Conservation (phyloP, 768 basidiomycete species). For the Cantharellus cinnabarinus region DNA sequence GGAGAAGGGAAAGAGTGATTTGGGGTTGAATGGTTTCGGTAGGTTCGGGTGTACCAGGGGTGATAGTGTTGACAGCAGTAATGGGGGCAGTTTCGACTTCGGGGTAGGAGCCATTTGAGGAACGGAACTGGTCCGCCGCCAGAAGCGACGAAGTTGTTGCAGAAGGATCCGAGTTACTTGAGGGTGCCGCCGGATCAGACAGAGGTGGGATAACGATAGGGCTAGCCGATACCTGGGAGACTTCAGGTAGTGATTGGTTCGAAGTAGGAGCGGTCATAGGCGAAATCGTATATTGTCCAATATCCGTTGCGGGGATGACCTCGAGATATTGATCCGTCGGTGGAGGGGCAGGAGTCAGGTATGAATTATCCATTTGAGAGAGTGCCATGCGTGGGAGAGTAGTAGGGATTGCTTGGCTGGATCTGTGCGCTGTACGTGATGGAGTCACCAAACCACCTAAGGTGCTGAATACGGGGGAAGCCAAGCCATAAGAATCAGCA, state of each 20-base stretch:
- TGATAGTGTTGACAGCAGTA: slow-evolving; percentile 1
- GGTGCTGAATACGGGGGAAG: too few relatives aligned
- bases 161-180: too few relatives aligned
- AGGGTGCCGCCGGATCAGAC: not conserved
- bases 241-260: not conserved
- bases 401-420: not conserved
- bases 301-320: too few relatives aligned
- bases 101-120: not conserved
- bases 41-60: not conserved
- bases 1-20: slow-evolving; percentile 8
- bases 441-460: too few relatives aligned
- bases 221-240: not conserved
- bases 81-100: not conserved
- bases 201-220: not conserved
- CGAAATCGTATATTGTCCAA: too few relatives aligned
- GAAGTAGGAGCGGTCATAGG: too few relatives aligned
- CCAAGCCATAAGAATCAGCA: too few relatives aligned
- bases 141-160: too few relatives aligned
- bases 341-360: too few relatives aligned
- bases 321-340: too few relatives aligned
- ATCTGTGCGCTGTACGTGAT: too few relatives aligned
- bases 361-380: not conserved
- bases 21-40: slow-evolving; percentile 3
- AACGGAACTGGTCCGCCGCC: not conserved
- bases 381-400: not conserved